Evolutionary conservation across 2,329 filamentous ascomycete species (phyloP), one percentile per base, ranked within the genome.

Genomic region (Tricladium varicosporioides): DNA sequence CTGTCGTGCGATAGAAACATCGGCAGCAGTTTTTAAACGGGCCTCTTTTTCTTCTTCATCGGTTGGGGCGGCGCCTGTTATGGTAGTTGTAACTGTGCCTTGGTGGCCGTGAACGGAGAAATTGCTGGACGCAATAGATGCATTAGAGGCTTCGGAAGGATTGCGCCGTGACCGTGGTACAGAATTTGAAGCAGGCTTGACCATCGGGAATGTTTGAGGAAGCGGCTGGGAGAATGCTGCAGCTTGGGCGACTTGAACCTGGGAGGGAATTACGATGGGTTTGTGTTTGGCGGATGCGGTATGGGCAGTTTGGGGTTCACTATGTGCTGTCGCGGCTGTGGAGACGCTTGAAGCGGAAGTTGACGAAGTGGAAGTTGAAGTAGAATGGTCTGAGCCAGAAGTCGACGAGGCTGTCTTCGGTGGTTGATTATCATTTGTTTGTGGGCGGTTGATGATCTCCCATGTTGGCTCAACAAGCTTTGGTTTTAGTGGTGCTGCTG

Each of bases 1-100:
- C 68, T 88, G 85, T 1, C 86, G 77, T 0, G 85, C 85, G 63
- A 89, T 88, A 1, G 84, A 87, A 47, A 86, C 77, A 69, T 87
- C 81, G 3, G 86, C 84, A 1, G 84, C 82, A 45, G 78, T 78
- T 60, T 79, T 78, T 13, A 81, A 70, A 5, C 73, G 75, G 18
- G 70, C 69, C 61, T 78, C 74, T 1, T 71, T 52, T 31, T 78
- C 74, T 33, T 79, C 76, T 14, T 62, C 58, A 16, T 48, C 48
- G 14, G 19, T 51, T 40, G 10, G 10, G 44, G 48, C 15, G 14
- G 49, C 22, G 31, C 33, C 13, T 9, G 9, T 32, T 49, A 27
- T 27, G 22, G 22, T 27, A 4, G 22, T 27, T 27, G 22, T 27
- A 4, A 27, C 22, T 27, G 22, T 27, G 22, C 22, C 22, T 27